Percentiles rank a stretch among this genome's conserved stretches.
Conservation (phyloP, 108 stramenopile genomes). For the Tribonema minus region DNA sequence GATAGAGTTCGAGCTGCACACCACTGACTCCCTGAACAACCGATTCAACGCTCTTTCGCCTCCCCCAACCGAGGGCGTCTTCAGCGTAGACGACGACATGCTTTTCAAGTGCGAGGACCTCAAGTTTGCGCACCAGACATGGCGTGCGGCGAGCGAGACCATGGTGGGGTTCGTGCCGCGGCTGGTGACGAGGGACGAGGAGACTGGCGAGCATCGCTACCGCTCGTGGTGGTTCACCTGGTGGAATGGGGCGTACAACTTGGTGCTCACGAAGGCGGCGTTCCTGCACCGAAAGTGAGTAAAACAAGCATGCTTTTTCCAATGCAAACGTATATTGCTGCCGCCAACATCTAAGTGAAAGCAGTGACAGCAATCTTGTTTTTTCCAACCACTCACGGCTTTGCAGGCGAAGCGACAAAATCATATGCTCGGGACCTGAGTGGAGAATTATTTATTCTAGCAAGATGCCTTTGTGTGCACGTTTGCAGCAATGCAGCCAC, state of each 20-base stretch:
- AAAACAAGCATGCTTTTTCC: neutral
- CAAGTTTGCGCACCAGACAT: slow-evolving; percentile 15
- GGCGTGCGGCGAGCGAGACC: slow-evolving; percentile 17
- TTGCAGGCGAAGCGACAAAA: too few relatives aligned
- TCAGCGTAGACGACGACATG: slow-evolving; percentile 53
- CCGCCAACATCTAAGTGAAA: too few relatives aligned
- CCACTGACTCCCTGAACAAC: slow-evolving; percentile 49
- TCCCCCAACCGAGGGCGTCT: slow-evolving; percentile 30
- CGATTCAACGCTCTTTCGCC: slow-evolving; percentile 34
- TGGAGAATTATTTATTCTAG: too few relatives aligned
- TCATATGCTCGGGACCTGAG: too few relatives aligned
- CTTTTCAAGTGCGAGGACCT: slow-evolving; percentile 41
- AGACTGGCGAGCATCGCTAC: slow-evolving; percentile 6
- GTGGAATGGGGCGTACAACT: slow-evolving; percentile 50
- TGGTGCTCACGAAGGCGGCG: slow-evolving; percentile 44
- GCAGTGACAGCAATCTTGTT: too few relatives aligned
- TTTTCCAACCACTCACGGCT: too few relatives aligned
- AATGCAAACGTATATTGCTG: neutral
- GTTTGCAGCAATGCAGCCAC: too few relatives aligned
- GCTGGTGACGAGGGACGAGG: slow-evolving; percentile 27
- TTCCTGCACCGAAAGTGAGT: slow-evolving; percentile 42
- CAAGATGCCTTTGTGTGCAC: too few relatives aligned
- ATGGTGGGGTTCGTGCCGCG: slow-evolving; percentile 53
- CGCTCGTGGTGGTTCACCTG: slow-evolving; percentile 40
- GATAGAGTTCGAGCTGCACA: slow-evolving; percentile 43